A percentile compares a stretch with the other conserved stretches of the same genome.
These are phyloP conservation scores for Maudiozyma barnettii DNA, from an alignment of 805 yeast genomes.

Conservation along the genomic window DNA sequence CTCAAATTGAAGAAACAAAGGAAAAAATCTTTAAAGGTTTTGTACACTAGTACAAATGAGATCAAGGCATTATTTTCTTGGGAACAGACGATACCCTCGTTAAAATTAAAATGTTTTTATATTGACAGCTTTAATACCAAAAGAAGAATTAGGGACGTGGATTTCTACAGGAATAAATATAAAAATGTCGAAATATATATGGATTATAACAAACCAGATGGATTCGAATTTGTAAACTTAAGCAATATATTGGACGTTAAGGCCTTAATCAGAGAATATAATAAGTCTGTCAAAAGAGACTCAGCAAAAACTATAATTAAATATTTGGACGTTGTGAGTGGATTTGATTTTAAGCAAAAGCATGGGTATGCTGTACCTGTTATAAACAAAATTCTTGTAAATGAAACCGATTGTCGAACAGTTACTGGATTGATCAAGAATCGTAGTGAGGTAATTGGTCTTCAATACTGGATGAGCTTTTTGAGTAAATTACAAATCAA, in stretches of 20 bases:
- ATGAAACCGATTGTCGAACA: constrained; percentile 6
- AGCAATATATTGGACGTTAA: constrained; percentile 1
- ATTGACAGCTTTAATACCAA: constrained; percentile 4
- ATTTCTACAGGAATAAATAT: constrained; percentile 13
- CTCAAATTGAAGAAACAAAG: constrained; percentile 6
- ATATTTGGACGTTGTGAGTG: constrained; percentile 20
- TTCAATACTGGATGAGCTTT: constrained; percentile 13
- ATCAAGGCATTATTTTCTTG: constrained; percentile 14
- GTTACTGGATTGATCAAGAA: constrained; percentile 2
- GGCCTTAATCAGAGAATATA: constrained; percentile 6
- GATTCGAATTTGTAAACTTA: constrained; percentile 9
- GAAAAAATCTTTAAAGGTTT: constrained; percentile 4
- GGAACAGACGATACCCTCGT: constrained; percentile 19
- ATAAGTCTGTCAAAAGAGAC: constrained; percentile 2
- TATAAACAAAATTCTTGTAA: constrained; percentile 13
- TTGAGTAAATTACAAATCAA: constrained; percentile 6
- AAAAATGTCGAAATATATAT: constrained; percentile 19
- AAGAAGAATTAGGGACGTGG: constrained; percentile 8
- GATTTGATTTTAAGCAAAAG: constrained; percentile 20
- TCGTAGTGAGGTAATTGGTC: constrained; percentile 3
- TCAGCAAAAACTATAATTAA: constrained; percentile 3
- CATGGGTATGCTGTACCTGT: constrained; percentile 21
- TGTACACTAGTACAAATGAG: constrained; percentile 2
- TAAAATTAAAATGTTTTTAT: constrained; percentile 8
- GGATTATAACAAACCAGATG: constrained; percentile 12